Percentiles rank a stretch among this genome's conserved stretches.
Evolutionary conservation across 495 filamentous ascomycete genomes (phyloP).

Genomic region (Penicillium desertorum): DNA sequence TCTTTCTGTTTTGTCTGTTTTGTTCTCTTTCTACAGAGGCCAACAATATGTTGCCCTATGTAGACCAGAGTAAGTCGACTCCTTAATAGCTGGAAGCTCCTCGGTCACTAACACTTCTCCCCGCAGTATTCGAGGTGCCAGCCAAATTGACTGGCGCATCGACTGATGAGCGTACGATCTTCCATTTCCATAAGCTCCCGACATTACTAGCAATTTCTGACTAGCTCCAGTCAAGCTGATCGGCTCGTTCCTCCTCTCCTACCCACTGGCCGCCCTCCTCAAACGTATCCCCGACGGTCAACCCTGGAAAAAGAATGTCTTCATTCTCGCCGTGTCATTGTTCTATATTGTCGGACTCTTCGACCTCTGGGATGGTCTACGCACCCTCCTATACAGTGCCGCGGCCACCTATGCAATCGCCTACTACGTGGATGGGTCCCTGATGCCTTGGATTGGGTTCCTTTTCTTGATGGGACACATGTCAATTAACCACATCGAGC

Average conservation of each 20-base stretch:
- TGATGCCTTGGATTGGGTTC: slow-evolving; percentile 98
- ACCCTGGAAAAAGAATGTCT: slow-evolving; percentile 86
- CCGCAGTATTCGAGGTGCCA: slow-evolving; percentile 70
- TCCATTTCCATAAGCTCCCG: neutral
- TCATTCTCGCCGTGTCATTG: slow-evolving; percentile 74
- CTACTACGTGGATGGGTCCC: slow-evolving; percentile 78
- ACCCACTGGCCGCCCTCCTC: slow-evolving; percentile 82
- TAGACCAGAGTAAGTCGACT: slow-evolving; percentile 67
- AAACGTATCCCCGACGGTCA: slow-evolving; percentile 87
- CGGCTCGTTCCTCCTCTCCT: slow-evolving; percentile 86
- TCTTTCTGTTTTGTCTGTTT: slow-evolving; percentile 54
- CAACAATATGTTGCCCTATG: slow-evolving; percentile 75
- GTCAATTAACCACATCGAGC: slow-evolving; percentile 82
- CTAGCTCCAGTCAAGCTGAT: slow-evolving; percentile 79
- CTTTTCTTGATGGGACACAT: slow-evolving; percentile 94
- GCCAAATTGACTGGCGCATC: slow-evolving; percentile 69
- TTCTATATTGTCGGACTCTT: slow-evolving; percentile 97
- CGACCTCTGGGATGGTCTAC: slow-evolving; percentile 84
- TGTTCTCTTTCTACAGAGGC: slow-evolving; percentile 56
- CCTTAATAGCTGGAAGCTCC: slow-evolving; percentile 10
- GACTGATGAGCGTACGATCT: slow-evolving; percentile 74
- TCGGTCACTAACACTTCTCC: slow-evolving; percentile 27
- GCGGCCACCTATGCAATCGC: slow-evolving; percentile 80
- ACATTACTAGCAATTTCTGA: slow-evolving; percentile 10
- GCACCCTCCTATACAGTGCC: slow-evolving; percentile 76